Conservation (phyloP, 257 asterid genomes). For the Nicotiana sylvestris region DNA sequence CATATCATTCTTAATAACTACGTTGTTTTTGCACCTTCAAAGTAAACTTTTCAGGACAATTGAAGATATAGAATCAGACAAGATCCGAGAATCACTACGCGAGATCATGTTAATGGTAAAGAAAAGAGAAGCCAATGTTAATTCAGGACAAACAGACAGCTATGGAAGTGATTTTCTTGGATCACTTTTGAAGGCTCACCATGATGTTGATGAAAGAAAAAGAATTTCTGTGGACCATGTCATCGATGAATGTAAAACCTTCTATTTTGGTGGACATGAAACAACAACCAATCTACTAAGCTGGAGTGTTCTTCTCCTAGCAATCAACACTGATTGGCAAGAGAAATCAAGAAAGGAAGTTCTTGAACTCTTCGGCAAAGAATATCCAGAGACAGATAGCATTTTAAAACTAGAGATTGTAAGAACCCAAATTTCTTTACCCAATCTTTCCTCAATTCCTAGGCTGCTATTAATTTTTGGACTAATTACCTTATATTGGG, state of each 20-base stretch:
- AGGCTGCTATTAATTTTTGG: too few relatives aligned
- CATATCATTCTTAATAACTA: too few relatives aligned
- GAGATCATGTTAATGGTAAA: constrained; percentile 33
- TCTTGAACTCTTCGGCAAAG: constrained; percentile 21
- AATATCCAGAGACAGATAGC: constrained; percentile 35
- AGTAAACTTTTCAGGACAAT: neutral
- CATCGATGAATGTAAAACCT: constrained; percentile 62
- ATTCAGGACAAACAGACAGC: constrained; percentile 6
- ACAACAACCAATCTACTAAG: constrained; percentile 50
- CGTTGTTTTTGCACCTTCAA: neutral
- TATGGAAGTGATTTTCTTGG: constrained; percentile 36
- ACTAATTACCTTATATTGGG: too few relatives aligned
- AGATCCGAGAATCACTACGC: constrained; percentile 41
- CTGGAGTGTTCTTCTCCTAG: constrained; percentile 59
- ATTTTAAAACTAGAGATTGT: constrained; percentile 47
- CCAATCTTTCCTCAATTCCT: too few relatives aligned
- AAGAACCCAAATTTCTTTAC: constrained; percentile 10
- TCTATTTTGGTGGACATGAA: constrained; percentile 76
- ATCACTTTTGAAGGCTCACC: constrained; percentile 40
- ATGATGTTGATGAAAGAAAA: neutral
- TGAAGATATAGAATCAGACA: constrained; percentile 49
- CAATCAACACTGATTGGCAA: constrained; percentile 59
- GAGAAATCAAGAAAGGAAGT: constrained; percentile 59
- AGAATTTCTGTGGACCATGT: constrained; percentile 43
- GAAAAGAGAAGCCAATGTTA: constrained; percentile 22